Conservation (phyloP, 2,329 filamentous ascomycete genomes). For the Curvularia lunata region DNA sequence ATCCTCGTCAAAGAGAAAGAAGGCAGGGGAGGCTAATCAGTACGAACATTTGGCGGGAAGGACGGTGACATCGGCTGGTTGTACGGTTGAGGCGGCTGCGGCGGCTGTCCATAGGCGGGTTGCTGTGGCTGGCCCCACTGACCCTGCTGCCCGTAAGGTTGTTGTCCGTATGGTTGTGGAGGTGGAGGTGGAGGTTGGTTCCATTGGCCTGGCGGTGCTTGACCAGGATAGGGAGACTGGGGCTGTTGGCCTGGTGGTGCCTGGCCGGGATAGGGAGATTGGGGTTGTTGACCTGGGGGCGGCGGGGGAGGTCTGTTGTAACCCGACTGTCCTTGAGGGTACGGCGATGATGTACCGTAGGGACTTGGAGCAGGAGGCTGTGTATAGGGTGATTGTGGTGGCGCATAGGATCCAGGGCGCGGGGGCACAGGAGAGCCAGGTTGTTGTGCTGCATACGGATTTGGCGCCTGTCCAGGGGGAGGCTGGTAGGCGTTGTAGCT, state of each 20-base stretch:
- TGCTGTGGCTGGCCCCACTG: slow-evolving; percentile 43
- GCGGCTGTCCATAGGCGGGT: slow-evolving; percentile 41
- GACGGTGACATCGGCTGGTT: slow-evolving; percentile 13
- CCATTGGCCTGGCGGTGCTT: slow-evolving; percentile 28
- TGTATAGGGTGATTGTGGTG: slow-evolving; percentile 53
- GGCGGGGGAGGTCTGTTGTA: slow-evolving; percentile 47
- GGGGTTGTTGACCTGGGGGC: slow-evolving; percentile 38
- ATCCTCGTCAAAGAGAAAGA: not conserved
- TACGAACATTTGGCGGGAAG: slow-evolving; percentile 32
- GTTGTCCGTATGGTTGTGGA: slow-evolving; percentile 45
- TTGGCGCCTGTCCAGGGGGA: slow-evolving; percentile 35
- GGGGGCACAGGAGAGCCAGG: slow-evolving; percentile 39
- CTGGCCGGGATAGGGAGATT: slow-evolving; percentile 23
- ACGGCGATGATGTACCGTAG: slow-evolving; percentile 50
- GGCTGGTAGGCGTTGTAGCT: slow-evolving; percentile 42
- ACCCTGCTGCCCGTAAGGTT: slow-evolving; percentile 32
- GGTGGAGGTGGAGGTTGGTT: slow-evolving; percentile 42
- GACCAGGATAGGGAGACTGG: slow-evolving; percentile 23
- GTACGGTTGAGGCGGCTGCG: slow-evolving; percentile 21
- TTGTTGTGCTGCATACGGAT: slow-evolving; percentile 38
- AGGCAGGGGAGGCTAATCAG: not conserved
- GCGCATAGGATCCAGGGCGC: slow-evolving; percentile 46
- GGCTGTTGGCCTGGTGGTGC: slow-evolving; percentile 39
- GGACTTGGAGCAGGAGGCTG: slow-evolving; percentile 43
- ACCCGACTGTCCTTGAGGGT: slow-evolving; percentile 43